phyloP scores from a whole-genome alignment of 1,284 basidiomycete species.

The Cutaneotrichosporon cyanovorans region DNA sequence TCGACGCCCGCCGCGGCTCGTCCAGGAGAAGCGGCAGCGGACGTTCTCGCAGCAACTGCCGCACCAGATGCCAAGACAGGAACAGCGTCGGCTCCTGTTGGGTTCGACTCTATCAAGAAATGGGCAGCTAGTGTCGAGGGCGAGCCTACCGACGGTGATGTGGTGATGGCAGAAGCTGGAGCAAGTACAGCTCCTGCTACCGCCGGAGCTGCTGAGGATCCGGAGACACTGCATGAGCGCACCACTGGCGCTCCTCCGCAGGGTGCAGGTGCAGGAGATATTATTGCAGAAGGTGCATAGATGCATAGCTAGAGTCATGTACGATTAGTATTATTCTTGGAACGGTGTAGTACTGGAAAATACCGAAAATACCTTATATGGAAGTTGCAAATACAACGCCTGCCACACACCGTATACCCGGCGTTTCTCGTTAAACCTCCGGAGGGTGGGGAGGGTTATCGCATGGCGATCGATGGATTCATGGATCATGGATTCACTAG shows the following conservation, averaged over 20 bases:
- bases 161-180: constrained; percentile 14
- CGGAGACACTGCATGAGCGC: neutral
- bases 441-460: too few relatives aligned
- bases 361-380: too few relatives aligned
- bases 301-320: too few relatives aligned
- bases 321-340: too few relatives aligned
- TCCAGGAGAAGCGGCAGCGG: neutral
- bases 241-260: too few relatives aligned
- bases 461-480: too few relatives aligned
- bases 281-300: constrained; percentile 21
- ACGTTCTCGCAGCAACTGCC: neutral
- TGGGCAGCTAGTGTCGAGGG: constrained; percentile 11
- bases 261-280: constrained; percentile 20
- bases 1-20: neutral
- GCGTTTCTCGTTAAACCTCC: too few relatives aligned
- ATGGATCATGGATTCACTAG: too few relatives aligned
- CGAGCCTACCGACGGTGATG: constrained; percentile 7
- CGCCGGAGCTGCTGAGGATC: neutral
- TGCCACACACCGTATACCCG: too few relatives aligned
- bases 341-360: too few relatives aligned
- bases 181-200: neutral
- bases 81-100: neutral
- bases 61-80: constrained; percentile 1
- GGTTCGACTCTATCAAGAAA: constrained; percentile 12
- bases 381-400: too few relatives aligned